Evolutionary conservation across 495 filamentous ascomycete genomes (phyloP), one percentile per base, ranked within the genome.

Genomic region (Terfezia claveryi): DNA sequence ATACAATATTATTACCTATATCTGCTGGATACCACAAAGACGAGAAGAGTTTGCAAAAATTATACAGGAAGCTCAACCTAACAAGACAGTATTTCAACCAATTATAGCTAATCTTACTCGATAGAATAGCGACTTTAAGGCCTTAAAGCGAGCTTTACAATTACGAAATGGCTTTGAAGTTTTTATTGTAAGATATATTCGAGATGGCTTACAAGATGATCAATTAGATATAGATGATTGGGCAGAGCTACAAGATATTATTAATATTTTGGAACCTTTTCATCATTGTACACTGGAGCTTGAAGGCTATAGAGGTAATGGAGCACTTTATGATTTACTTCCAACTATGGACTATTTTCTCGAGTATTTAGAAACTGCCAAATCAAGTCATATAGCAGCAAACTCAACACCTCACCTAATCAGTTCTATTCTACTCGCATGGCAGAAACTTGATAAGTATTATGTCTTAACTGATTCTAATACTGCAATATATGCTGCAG

Each of bases 1-100:
- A 10, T 38, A 56, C 32, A 61, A 63, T 56, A 49, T 58, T 14
- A 23, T 54, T 17, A 27, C 38, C 12, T 57, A 55, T 36, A 59
- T 59, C 12, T 36, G 55, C 2, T 12, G 38, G 27, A 60, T 20
- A 8, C 56, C 52, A 23, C 51, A 60, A 17, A 4, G 52, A 0
- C 32, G 41, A 1, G 49, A 60, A 11, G 27, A 41, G 1, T 60
- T 58, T 58, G 55, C 37, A 23, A 27, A 44, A 8, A 37, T 54
- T 9, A 37, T 58, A 8, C 10, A 20, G 0, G 4, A 49, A 16
- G 10, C 0, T 50, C 8, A 16, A 10, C 50, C 51, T 0, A n/a
- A 50, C 2, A 49, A 37, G 1, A 27, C 44, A 46, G 6, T 2
- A 23, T 14, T 59, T 7, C 7, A 20, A 7, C 41, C 41, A 9